Percentiles rank a stretch among this genome's conserved stretches.
These are phyloP conservation scores for Salisapilia sapeloensis DNA, from an alignment of 352 stramenopile genomes.

Conservation along the genomic window DNA sequence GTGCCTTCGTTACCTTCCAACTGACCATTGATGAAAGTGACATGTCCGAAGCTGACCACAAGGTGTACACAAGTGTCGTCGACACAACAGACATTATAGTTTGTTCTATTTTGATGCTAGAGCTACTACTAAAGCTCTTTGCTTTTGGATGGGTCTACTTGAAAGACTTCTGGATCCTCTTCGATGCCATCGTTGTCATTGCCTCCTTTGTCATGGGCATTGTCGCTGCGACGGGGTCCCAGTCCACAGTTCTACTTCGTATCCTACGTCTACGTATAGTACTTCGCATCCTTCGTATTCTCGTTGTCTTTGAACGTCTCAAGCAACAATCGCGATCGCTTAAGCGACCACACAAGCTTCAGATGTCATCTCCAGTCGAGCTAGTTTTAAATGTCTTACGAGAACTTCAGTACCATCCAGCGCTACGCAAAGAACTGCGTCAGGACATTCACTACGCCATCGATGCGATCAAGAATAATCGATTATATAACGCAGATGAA, in stretches of 20 bases:
- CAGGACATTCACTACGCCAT: constrained; percentile 68
- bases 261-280: constrained; percentile 59
- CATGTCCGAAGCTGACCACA: constrained; percentile 12
- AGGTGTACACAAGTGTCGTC: constrained; percentile 37
- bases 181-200: constrained; percentile 69
- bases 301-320: constrained; percentile 78
- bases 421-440: constrained; percentile 23
- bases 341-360: constrained; percentile 50
- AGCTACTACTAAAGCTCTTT: constrained; percentile 68
- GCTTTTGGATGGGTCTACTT: constrained; percentile 56
- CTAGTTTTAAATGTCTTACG: constrained; percentile 55
- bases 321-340: constrained; percentile 63
- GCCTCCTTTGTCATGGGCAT: constrained; percentile 60
- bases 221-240: constrained; percentile 32
- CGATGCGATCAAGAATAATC: constrained; percentile 76
- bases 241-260: constrained; percentile 42
- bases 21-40: constrained; percentile 48
- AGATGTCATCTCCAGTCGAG: constrained; percentile 64
- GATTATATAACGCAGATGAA: constrained; percentile 66
- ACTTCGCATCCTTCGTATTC: constrained; percentile 56
- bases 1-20: constrained; percentile 69
- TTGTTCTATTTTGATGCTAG: constrained; percentile 62
- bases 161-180: constrained; percentile 48
- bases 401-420: constrained; percentile 64
- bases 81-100: constrained; percentile 73